Conservation (phyloP, 2,329 filamentous ascomycete species). For the Talaromyces amestolkiae region DNA sequence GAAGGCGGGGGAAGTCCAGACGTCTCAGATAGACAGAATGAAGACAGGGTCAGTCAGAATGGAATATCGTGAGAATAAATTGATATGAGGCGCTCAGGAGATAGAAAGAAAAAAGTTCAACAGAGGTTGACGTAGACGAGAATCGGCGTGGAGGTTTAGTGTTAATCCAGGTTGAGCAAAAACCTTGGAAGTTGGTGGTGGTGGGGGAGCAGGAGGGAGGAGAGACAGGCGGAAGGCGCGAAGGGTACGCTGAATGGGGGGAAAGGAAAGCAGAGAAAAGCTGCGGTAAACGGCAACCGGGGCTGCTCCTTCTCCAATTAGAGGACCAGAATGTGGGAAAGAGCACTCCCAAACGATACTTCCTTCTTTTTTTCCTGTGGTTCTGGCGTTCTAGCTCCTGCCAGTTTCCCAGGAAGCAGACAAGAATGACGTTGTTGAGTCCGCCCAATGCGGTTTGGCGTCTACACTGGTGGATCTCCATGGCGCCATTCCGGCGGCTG, state of each 20-base stretch:
- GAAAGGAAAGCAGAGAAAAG: background rate
- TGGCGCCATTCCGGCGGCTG: background rate
- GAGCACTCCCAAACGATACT: background rate
- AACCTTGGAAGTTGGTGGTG: slow-evolving; percentile 8
- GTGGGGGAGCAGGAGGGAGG: slow-evolving; percentile 4
- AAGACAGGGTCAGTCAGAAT: background rate
- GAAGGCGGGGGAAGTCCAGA: slow-evolving; percentile 1
- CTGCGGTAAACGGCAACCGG: slow-evolving; percentile 6
- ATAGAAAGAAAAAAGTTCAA: background rate
- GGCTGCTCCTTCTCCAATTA: background rate
- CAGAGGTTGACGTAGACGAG: background rate
- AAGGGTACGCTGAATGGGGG: background rate
- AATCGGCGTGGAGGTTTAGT: background rate
- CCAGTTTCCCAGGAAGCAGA: slow-evolving; percentile 19
- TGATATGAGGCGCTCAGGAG: background rate
- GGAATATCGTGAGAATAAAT: background rate
- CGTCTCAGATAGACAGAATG: background rate
- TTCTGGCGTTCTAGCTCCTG: slow-evolving; percentile 2
- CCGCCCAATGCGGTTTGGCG: slow-evolving; percentile 10
- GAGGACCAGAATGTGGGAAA: background rate
- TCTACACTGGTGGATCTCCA: background rate
- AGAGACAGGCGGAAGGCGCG: background rate
- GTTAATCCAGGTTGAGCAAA: slow-evolving; percentile 12
- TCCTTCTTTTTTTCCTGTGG: slow-evolving; percentile 3
- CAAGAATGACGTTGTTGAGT: slow-evolving; percentile 19